A percentile compares a stretch with the other conserved stretches of the same genome.
phyloP scores from a whole-genome alignment of 177 flowering plant species.

The Tripterygium wilfordii region DNA sequence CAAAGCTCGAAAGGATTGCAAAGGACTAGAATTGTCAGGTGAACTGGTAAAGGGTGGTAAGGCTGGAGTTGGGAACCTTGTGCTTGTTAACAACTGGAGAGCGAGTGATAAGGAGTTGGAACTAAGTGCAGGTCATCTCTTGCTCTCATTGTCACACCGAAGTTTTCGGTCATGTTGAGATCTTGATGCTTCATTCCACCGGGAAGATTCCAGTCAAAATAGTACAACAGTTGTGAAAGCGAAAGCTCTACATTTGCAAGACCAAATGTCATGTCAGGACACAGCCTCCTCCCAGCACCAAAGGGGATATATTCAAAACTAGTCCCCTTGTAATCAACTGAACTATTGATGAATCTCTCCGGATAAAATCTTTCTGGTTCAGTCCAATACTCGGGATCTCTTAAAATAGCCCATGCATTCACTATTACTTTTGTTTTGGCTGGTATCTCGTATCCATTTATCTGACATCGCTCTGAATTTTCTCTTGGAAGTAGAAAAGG shows the following conservation, averaged over 20 bases:
- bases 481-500: conserved; percentile 40
- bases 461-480: conserved; percentile 18
- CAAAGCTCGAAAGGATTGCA: too few species aligned
- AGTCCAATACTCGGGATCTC: conserved; percentile 32
- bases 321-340: conserved; percentile 24
- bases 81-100: too few species aligned
- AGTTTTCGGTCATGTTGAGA: conserved; percentile 4
- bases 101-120: background rate
- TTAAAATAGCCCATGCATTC: conserved; percentile 42
- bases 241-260: conserved; percentile 8
- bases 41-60: too few species aligned
- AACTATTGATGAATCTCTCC: conserved; percentile 30
- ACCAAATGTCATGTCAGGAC: conserved; percentile 9
- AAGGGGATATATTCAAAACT: conserved; percentile 10
- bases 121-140: background rate
- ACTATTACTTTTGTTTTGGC: conserved; percentile 23
- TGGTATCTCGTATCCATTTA: conserved; percentile 38
- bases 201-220: conserved; percentile 16
- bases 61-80: too few species aligned
- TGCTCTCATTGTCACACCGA: background rate
- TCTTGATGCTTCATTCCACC: conserved; percentile 11
- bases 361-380: conserved; percentile 35
- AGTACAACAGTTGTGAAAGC: conserved; percentile 7
- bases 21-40: too few species aligned
- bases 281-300: conserved; percentile 13